Evolutionary conservation across 441 rosid genomes (phyloP).

Genomic region (Kokia cookei): DNA sequence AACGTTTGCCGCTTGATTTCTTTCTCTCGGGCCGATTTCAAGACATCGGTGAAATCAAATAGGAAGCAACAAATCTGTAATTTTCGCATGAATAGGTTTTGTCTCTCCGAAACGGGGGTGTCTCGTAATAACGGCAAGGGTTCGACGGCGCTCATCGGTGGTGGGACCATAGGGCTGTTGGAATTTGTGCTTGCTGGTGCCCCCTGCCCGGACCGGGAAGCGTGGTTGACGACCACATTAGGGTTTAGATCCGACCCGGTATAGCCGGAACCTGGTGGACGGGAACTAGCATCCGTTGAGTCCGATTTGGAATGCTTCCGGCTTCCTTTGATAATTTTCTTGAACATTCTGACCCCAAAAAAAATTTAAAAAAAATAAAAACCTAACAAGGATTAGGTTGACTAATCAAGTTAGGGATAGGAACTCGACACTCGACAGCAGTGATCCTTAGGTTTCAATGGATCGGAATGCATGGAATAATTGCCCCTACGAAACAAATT

Average conservation of each 20-base stretch:
- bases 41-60: slow-evolving; percentile 57
- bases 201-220: slow-evolving; percentile 43
- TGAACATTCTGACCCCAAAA: slow-evolving; percentile 47
- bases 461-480: slow-evolving; percentile 29
- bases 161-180: slow-evolving; percentile 24
- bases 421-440: slow-evolving; percentile 13
- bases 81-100: slow-evolving; percentile 56
- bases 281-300: slow-evolving; percentile 36
- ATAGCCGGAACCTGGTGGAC: slow-evolving; percentile 27
- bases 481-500: slow-evolving; percentile 1
- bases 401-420: slow-evolving; percentile 5
- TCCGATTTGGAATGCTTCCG: slow-evolving; percentile 70
- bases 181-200: slow-evolving; percentile 13
- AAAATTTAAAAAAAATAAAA: slow-evolving; percentile 16
- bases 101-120: slow-evolving; percentile 57
- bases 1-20: slow-evolving; percentile 84
- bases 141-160: slow-evolving; percentile 60
- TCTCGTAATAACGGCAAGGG: slow-evolving; percentile 67
- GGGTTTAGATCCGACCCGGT: slow-evolving; percentile 33
- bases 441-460: slow-evolving; percentile 8
- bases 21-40: slow-evolving; percentile 61
- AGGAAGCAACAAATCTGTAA: slow-evolving; percentile 75
- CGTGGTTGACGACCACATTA: slow-evolving; percentile 64
- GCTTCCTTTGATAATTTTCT: slow-evolving; percentile 83
- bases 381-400: slow-evolving; percentile 1